Base-by-base conservation (phyloP, 2,329 filamentous ascomycete species). In the Trichothecium sympodiale region DNA sequence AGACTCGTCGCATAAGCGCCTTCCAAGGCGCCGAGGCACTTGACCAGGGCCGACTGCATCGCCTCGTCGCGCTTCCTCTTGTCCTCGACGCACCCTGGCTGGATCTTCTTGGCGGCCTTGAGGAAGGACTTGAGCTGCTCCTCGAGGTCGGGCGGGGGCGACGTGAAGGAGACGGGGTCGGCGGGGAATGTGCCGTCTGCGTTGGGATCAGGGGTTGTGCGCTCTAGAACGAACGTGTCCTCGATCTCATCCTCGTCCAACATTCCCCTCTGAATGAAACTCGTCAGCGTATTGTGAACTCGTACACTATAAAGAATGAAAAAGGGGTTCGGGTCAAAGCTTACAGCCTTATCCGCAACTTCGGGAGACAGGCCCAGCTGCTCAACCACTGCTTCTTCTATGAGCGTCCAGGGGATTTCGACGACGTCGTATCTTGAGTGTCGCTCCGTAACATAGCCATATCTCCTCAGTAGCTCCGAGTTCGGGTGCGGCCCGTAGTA, bases 401-500 rank as follows among this genome's bases (percentile, higher is more conserved):
- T 65, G 8, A 75, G 48, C 0, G 66, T 60, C 60, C 80, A 74
- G 0, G 81, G 67, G 25, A 94, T 59, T 53, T 95, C 88, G 1
- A 84, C 80, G 1, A 94, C 84, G 46, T 94, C 86, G 54, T 87
- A 86, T 29, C 78, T 68, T 8, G 76, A 63, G 47, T 94, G 88
- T 44, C 79, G 80, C 18, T 73, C 61, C 0, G 85, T 89, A n/a
- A 87, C 76, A 49, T 94, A 94, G 14, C 88, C 88, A 47, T 94
- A 94, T 12, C 87, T 71, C 26, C 88, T 70, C 9, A 94, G 68
- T 7, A 94, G 65, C 50, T 95, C 87, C 1, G 83, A 81, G 40
- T 83, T 82, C 8, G 86, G 82, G 3, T 93, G 72, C 5, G 86
- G 78, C 0, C 88, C 88, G 46, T 94, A 94, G 59, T 94, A 88